Evolutionary conservation across 2,329 filamentous ascomycete genomes (phyloP).

Genomic region (Penicillium sp.): DNA sequence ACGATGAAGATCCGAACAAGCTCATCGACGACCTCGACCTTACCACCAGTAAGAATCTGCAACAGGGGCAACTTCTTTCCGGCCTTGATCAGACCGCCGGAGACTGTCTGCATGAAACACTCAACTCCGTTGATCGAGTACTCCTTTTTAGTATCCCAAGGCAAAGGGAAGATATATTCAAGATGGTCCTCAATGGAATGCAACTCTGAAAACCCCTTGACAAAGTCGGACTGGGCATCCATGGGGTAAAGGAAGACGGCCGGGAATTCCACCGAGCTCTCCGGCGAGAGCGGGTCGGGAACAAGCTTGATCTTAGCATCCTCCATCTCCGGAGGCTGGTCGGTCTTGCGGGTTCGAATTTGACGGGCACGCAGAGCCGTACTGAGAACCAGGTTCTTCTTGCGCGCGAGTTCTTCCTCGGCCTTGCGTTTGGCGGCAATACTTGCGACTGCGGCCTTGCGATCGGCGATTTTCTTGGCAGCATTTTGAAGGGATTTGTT

Average conservation of each 20-base stretch:
- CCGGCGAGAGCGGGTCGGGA: conserved; percentile 70
- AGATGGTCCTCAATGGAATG: conserved; percentile 75
- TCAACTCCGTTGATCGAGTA: conserved; percentile 70
- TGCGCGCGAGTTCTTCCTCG: conserved; percentile 47
- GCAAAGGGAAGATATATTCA: conserved; percentile 78
- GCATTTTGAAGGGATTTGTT: conserved; percentile 68
- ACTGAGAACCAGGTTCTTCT: conserved; percentile 61
- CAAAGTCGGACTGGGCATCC: conserved; percentile 79
- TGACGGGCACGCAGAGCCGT: conserved; percentile 67
- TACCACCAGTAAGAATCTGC: conserved; percentile 71
- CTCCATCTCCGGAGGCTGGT: conserved; percentile 79
- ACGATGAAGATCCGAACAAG: conserved; percentile 80
- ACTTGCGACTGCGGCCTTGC: conserved; percentile 56
- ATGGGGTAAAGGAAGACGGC: conserved; percentile 81
- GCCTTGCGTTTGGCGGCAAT: conserved; percentile 56
- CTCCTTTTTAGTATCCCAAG: conserved; percentile 72
- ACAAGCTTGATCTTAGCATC: conserved; percentile 71
- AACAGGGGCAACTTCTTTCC: conserved; percentile 79
- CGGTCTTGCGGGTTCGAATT: conserved; percentile 66
- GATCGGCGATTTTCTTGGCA: conserved; percentile 61
- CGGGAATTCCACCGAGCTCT: conserved; percentile 71
- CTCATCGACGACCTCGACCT: conserved; percentile 83
- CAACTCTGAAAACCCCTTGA: conserved; percentile 80
- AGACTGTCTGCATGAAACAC: conserved; percentile 81
- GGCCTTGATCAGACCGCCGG: conserved; percentile 80